These are phyloP conservation scores for Fomitopsis pulvina DNA, from an alignment of 768 basidiomycete species.

Conservation along the genomic window DNA sequence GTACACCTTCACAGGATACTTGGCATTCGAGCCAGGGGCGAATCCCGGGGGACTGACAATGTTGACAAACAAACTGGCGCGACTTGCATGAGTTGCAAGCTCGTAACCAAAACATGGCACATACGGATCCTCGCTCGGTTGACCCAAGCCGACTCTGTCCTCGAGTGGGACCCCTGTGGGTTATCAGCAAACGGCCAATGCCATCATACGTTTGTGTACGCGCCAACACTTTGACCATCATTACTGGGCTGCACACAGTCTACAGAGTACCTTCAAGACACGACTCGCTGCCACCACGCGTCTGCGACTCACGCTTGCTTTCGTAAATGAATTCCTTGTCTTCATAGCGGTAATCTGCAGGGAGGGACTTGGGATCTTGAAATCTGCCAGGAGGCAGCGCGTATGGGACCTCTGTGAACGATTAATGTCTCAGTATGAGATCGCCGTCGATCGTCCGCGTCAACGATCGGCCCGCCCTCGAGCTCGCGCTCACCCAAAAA, in stretches of 20 bases:
- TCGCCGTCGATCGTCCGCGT: background rate
- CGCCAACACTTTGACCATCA: slow-evolving; percentile 57
- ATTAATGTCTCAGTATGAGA: background rate
- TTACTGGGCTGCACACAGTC: slow-evolving; percentile 58
- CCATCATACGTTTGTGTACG: background rate
- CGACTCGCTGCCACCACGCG: background rate
- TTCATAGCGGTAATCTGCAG: slow-evolving; percentile 48
- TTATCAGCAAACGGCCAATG: background rate
- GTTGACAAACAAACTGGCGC: slow-evolving; percentile 54
- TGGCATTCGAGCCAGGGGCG: slow-evolving; percentile 29
- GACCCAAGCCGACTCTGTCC: slow-evolving; percentile 60
- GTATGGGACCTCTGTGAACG: slow-evolving; percentile 59
- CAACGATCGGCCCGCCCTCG: background rate
- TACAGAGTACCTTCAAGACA: slow-evolving; percentile 15
- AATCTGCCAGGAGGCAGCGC: slow-evolving; percentile 61
- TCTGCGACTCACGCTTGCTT: slow-evolving; percentile 40
- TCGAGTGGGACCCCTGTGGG: slow-evolving; percentile 37
- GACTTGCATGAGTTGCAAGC: background rate
- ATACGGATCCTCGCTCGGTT: slow-evolving; percentile 68
- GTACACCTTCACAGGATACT: slow-evolving; percentile 65
- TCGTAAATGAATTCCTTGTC: slow-evolving; percentile 57
- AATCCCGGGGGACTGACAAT: slow-evolving; percentile 53
- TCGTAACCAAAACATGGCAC: background rate
- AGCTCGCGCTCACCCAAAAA: slow-evolving; percentile 45
- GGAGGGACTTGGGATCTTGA: slow-evolving; percentile 52